These are phyloP conservation scores for Crithidia brevicula DNA, from an alignment of 208 protist genomes.

Conservation along the genomic window DNA sequence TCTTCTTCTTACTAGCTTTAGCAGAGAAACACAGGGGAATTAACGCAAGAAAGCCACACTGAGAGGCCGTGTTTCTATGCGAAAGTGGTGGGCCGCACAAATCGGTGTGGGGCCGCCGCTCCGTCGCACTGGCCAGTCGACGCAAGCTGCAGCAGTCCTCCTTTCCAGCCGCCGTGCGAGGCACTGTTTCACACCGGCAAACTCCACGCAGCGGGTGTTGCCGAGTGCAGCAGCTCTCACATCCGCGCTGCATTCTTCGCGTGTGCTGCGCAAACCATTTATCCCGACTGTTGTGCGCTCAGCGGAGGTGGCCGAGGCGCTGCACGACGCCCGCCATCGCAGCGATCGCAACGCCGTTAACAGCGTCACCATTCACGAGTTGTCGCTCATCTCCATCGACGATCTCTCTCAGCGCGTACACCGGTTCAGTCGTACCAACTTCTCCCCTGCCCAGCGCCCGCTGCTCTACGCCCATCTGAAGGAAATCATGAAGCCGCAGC, in stretches of 20 bases:
- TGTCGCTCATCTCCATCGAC: conserved; percentile 45
- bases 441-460: conserved; percentile 39
- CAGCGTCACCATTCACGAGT: conserved; percentile 29
- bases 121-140: neutral
- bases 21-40: too few relatives aligned
- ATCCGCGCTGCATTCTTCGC: conserved; percentile 15
- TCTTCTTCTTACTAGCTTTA: too few relatives aligned
- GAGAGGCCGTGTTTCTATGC: neutral
- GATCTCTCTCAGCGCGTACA: conserved; percentile 59
- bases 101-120: neutral
- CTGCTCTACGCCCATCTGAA: conserved; percentile 56
- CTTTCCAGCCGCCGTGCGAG: neutral
- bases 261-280: conserved; percentile 12
- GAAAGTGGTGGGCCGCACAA: neutral
- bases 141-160: neutral
- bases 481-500: conserved; percentile 46
- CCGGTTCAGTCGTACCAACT: conserved; percentile 72
- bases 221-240: neutral
- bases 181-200: neutral
- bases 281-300: neutral
- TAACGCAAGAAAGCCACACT: too few relatives aligned
- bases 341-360: neutral
- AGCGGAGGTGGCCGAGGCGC: neutral
- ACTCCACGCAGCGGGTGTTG: neutral
- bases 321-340: neutral